A percentile compares a stretch with the other conserved stretches of the same genome.
Conservation (phyloP, 108 stramenopile species). For the Skeletonema costatum region DNA sequence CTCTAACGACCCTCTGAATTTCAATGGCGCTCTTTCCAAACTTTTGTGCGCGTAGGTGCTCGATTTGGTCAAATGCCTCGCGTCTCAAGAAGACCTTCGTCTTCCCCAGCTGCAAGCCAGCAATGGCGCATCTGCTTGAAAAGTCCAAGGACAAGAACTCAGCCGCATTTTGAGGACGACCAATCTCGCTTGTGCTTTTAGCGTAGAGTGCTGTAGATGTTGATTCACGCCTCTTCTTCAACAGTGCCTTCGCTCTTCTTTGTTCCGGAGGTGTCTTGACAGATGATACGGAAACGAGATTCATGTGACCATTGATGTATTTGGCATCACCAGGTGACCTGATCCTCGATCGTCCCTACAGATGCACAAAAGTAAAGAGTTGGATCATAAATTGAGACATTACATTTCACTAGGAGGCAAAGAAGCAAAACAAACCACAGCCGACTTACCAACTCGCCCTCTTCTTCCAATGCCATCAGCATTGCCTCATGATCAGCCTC, state of each 20-base stretch:
- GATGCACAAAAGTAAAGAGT: not conserved
- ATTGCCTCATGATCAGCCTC: conserved; percentile 73
- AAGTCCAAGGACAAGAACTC: conserved; percentile 81
- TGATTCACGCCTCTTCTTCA: conserved; percentile 32
- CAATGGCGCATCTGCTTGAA: conserved; percentile 77
- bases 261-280: conserved; percentile 65
- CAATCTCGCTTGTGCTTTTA: conserved; percentile 49
- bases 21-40: conserved; percentile 63
- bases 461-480: conserved; percentile 40
- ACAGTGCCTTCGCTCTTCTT: conserved; percentile 37
- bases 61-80: conserved; percentile 88
- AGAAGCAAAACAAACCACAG: not conserved
- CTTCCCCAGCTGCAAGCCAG: conserved; percentile 87
- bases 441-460: conserved; percentile 17
- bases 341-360: conserved; percentile 15
- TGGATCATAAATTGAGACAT: not conserved
- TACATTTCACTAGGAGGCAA: not conserved
- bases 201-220: conserved; percentile 15
- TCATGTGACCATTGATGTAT: conserved; percentile 49
- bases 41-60: conserved; percentile 68
- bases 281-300: conserved; percentile 70
- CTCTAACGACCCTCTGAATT: conserved; percentile 78
- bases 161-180: conserved; percentile 59
- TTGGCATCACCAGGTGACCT: conserved; percentile 10
- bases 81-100: conserved; percentile 91